Evolutionary conservation across 176 grass and related monocot genomes (phyloP).

Genomic region (Carex scoparia): DNA sequence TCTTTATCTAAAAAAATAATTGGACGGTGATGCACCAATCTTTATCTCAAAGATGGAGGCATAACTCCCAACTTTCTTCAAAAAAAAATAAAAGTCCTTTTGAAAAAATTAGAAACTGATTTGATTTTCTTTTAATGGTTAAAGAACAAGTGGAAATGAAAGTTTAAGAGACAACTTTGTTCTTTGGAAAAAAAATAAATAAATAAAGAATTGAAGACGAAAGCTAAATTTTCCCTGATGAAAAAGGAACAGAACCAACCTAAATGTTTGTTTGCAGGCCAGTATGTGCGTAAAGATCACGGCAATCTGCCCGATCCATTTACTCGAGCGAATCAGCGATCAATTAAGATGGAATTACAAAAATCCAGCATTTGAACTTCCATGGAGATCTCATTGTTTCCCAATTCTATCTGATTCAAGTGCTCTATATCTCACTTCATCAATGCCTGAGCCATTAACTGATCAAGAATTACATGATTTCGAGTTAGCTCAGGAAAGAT

Average conservation of each 20-base stretch:
- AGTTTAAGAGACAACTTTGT: not conserved
- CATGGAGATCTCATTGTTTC: constrained; percentile 61
- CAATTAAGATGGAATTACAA: constrained; percentile 79
- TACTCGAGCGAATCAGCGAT: constrained; percentile 79
- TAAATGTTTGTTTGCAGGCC: constrained; percentile 35
- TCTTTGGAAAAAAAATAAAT: too few species aligned
- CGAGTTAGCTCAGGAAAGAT: constrained; percentile 40
- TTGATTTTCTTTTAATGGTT: too few species aligned
- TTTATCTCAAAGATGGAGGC: too few species aligned
- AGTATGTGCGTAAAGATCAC: constrained; percentile 93
- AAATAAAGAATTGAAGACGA: too few species aligned
- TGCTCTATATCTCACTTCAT: constrained; percentile 56
- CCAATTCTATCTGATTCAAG: constrained; percentile 63
- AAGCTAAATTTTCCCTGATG: not conserved
- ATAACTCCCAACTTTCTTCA: too few species aligned
- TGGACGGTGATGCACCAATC: too few species aligned
- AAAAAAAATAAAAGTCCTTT: too few species aligned
- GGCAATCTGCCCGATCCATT: constrained; percentile 66
- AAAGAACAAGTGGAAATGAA: too few species aligned
- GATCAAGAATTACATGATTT: constrained; percentile 57
- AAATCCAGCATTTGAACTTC: constrained; percentile 52
- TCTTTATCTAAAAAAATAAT: too few species aligned
- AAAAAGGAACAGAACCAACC: not conserved
- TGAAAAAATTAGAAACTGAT: too few species aligned
- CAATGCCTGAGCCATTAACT: constrained; percentile 45